A percentile compares a stretch with the other conserved stretches of the same genome.
Conservation (phyloP, 495 filamentous ascomycete genomes). For the Lasiosphaeris hirsuta region DNA sequence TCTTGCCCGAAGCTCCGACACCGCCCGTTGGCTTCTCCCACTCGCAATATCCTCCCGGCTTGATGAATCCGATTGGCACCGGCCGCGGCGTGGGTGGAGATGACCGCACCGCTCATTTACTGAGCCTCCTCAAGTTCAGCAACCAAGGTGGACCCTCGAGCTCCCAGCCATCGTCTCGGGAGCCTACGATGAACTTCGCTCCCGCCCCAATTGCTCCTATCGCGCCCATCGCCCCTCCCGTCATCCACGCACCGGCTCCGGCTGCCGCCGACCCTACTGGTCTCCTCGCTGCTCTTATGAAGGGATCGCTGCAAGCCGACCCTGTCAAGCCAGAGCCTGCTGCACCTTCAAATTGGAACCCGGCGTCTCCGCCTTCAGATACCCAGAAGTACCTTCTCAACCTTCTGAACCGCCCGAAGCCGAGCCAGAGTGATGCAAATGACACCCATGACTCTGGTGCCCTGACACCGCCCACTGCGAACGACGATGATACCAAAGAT, state of each 20-base stretch:
- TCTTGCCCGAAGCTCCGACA: constrained; percentile 46
- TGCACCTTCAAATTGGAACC: constrained; percentile 35
- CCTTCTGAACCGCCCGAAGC: constrained; percentile 53
- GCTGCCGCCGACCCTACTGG: constrained; percentile 46
- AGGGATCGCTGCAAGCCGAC: constrained; percentile 42
- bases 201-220: constrained; percentile 5
- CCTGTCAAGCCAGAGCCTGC: constrained; percentile 34
- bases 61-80: constrained; percentile 40
- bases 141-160: constrained; percentile 42
- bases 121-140: constrained; percentile 86
- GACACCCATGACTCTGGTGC: constrained; percentile 39
- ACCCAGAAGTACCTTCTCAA: constrained; percentile 53
- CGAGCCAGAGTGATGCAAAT: constrained; percentile 45
- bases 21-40: constrained; percentile 42
- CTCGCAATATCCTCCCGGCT: constrained; percentile 39
- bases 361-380: constrained; percentile 40
- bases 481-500: constrained; percentile 26
- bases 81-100: constrained; percentile 40
- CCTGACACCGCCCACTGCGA: constrained; percentile 36
- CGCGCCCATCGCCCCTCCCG: constrained; percentile 23
- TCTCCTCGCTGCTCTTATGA: constrained; percentile 53
- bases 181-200: constrained; percentile 19
- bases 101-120: constrained; percentile 65
- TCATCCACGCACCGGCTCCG: constrained; percentile 48
- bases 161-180: constrained; percentile 17